Percentiles rank a stretch among this genome's conserved stretches.
Evolutionary conservation across 2,329 filamentous ascomycete species (phyloP).

Genomic region (Nothopassalora personata): DNA sequence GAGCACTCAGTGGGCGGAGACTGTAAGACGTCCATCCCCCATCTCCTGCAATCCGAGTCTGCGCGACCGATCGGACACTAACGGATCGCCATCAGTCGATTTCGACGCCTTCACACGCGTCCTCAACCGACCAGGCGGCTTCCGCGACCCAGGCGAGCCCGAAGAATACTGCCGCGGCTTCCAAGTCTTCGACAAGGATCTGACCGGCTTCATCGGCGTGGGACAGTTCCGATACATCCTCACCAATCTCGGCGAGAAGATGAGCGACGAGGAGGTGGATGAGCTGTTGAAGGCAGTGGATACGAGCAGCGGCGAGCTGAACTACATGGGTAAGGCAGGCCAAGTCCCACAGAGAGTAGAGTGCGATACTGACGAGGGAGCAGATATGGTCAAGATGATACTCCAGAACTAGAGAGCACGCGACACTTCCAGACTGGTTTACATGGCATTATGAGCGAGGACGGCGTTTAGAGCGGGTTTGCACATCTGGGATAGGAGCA

Average conservation of each 20-base stretch:
- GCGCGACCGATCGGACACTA: not conserved
- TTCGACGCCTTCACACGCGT: slow-evolving; percentile 96
- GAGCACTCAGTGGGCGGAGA: slow-evolving; percentile 86
- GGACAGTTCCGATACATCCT: slow-evolving; percentile 96
- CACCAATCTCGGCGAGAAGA: slow-evolving; percentile 98
- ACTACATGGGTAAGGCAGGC: slow-evolving; percentile 74
- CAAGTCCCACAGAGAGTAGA: not conserved
- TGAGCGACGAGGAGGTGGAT: slow-evolving; percentile 97
- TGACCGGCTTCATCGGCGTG: slow-evolving; percentile 96
- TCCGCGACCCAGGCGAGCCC: slow-evolving; percentile 95
- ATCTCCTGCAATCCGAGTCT: not conserved
- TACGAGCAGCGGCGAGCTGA: slow-evolving; percentile 91
- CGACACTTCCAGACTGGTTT: not conserved
- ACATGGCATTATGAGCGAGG: slow-evolving; percentile 10
- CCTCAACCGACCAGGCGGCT: slow-evolving; percentile 93
- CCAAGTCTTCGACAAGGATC: slow-evolving; percentile 99
- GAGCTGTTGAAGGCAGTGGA: slow-evolving; percentile 98
- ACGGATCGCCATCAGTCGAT: slow-evolving; percentile 62
- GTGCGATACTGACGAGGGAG: slow-evolving; percentile 7
- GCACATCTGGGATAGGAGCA: not conserved
- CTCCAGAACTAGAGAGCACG: slow-evolving; percentile 31
- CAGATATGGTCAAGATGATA: slow-evolving; percentile 39
- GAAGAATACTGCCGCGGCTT: slow-evolving; percentile 98
- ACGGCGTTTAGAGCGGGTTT: not conserved
- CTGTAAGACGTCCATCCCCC: slow-evolving; percentile 58